These are phyloP conservation scores for Boletellus sp. DNA, from an alignment of 768 basidiomycete genomes.

Conservation along the genomic window DNA sequence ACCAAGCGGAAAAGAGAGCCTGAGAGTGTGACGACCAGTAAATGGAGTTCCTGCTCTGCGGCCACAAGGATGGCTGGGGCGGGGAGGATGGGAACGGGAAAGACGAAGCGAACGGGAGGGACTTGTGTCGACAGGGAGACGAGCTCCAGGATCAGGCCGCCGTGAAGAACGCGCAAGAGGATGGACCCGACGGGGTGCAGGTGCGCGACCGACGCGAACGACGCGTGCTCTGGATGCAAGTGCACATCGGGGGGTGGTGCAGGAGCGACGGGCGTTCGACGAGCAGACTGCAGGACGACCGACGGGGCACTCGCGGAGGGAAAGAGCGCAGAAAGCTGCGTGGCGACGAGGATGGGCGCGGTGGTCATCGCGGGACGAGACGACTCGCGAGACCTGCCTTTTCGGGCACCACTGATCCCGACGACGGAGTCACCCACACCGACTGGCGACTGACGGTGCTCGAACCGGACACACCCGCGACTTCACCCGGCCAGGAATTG, in stretches of 20 bases:
- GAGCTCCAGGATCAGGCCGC: constrained; percentile 71
- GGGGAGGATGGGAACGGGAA: constrained; percentile 65
- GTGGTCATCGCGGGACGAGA: constrained; percentile 24
- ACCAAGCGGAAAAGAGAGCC: constrained; percentile 74
- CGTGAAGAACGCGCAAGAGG: constrained; percentile 71
- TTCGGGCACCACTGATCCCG: too few species aligned
- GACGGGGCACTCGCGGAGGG: constrained; percentile 48
- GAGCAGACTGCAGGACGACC: constrained; percentile 55
- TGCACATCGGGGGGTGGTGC: constrained; percentile 36
- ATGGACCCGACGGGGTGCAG: constrained; percentile 59
- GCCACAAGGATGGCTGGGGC: constrained; percentile 61
- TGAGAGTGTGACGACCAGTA: constrained; percentile 62
- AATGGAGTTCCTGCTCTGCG: constrained; percentile 49
- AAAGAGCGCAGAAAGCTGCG: constrained; percentile 64
- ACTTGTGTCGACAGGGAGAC: constrained; percentile 65
- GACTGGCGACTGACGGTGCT: too few species aligned
- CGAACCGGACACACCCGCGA: too few species aligned
- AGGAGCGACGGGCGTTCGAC: constrained; percentile 50
- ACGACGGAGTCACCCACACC: too few species aligned
- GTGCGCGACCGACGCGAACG: constrained; percentile 55
- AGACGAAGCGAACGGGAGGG: constrained; percentile 70
- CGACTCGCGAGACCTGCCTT: constrained; percentile 21
- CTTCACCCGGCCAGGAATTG: too few species aligned
- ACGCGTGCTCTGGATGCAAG: constrained; percentile 70
- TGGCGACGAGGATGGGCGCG: constrained; percentile 43